Base-by-base conservation (phyloP, 1,284 basidiomycete genomes). In the Rhizopogon hawkerae region DNA sequence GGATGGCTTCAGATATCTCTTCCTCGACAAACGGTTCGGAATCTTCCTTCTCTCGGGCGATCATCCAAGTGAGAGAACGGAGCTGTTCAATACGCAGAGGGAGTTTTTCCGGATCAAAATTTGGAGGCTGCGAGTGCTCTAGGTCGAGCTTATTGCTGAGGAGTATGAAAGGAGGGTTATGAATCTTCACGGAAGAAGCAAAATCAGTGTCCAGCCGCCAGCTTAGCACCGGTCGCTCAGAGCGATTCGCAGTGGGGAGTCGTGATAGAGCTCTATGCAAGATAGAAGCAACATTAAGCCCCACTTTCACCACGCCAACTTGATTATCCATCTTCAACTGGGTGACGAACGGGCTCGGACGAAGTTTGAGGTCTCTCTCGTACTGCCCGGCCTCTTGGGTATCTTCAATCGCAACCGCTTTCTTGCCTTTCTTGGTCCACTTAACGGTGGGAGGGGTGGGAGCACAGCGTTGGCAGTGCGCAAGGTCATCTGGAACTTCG, bases 21-120 rank as follows among this genome's bases (percentile, higher is more conserved):
- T 97, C 93, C 61, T 97, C 93, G 23, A 91, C 65, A 65, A 96
- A 97, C 0, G 86, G 80, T 10, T 77, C 68, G 5, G 79, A 81
- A 46, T 83, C 73, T 0, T 65, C 56, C 7, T 76, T 73, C 65
- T 97, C 93, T 61, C 92, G 90, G 37, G 72, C 65, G 18, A 95
- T 69, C 94, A 97, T 97, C 93, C 93, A 97, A 47, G 81, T 81
- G 38, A 97, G 69, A 3, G 94, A 97, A 36, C 94, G 86, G 10
- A 89, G 75, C 64, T 97, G 93, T 62, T 97, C 93, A 13, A 74
- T 78, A 39, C 93, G 81, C 18, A 97, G 76, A 11, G 76, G 67
- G 13, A 82, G 69, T 59, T 76, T 78, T 6, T 41, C 60, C 16
- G 7, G 11, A 42, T 42, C 14, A 74, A 97, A 97, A 53, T 78